Base-by-base conservation (phyloP, 2,329 filamentous ascomycete species). In the Daldinia sp. region DNA sequence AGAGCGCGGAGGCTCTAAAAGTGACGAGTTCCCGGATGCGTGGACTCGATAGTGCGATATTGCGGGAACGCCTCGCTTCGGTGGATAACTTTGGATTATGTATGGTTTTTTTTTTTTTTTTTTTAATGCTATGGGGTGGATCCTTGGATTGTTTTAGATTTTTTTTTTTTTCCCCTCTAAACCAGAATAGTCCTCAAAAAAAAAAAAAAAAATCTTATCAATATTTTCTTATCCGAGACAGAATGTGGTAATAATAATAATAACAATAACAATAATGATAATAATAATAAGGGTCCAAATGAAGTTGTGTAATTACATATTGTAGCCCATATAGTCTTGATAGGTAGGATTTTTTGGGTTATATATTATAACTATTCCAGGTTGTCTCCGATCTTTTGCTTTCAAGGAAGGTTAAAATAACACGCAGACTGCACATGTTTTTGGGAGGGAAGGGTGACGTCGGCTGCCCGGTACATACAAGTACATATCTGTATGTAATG, bases 41-140 rank as follows among this genome's bases (percentile, higher is more conserved):
- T 67, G 52, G 58, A 57, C 58, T 65, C 56, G 62, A 65, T 67
- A 65, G 65, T 63, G 64, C 58, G 29, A n/a, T n/a, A n/a, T n/a
- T n/a, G n/a, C n/a, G n/a, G n/a, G 48, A 65, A 62, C 56, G 58
- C 62, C 64, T 60, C 56, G 56, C 62, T 58, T 60, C 23, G 50
- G 61, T 67, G 61, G 64, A 43, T 66, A 61, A 59, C 25, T 48
- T 54, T 56, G 11, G 43, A 30, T 15, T 58, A 48, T 62, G 34
- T 62, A 27, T 51, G 34, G 32, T 23, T 47, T 7, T 21, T 48
- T 56, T 23, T n/a, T n/a, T n/a, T n/a, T n/a, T n/a, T n/a, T 15
- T 45, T 8, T 45, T 35, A 17, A 43, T 32, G 63, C 35, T 43
- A 49, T 37, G 47, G 17, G 41, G 21, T 41, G 47, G 21, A 23